Conservation (phyloP, 495 filamentous ascomycete genomes). For the Neurospora sublineolata region DNA sequence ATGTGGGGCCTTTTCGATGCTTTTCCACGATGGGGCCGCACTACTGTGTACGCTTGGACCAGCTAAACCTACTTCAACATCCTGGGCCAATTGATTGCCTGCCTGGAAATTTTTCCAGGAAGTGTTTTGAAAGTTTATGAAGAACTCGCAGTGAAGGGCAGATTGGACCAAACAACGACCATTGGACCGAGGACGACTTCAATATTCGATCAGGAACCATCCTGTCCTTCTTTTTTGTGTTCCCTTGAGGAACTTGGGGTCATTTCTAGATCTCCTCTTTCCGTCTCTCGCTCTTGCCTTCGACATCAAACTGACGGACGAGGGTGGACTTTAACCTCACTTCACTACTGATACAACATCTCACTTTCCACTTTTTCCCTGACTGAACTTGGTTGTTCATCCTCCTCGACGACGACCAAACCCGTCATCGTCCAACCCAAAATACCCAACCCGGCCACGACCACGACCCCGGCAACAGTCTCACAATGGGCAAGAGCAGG, state of each 20-base stretch:
- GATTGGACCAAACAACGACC: not conserved
- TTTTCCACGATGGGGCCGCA: not conserved
- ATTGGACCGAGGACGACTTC: not conserved
- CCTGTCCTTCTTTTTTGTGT: not conserved
- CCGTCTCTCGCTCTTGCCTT: not conserved
- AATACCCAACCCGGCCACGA: not conserved
- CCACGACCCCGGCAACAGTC: not conserved
- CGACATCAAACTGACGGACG: not conserved
- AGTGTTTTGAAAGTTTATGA: not conserved
- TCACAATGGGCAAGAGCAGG: slow-evolving; percentile 60
- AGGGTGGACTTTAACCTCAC: not conserved
- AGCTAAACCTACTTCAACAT: not conserved
- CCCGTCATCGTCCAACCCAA: not conserved
- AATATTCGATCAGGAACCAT: not conserved
- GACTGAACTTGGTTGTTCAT: not conserved
- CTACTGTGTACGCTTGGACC: not conserved
- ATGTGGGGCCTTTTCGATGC: not conserved
- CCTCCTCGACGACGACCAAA: not conserved
- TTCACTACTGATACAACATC: not conserved
- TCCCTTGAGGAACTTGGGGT: not conserved
- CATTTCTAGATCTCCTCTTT: not conserved
- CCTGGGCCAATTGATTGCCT: not conserved
- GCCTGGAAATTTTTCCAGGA: slow-evolving; percentile 13
- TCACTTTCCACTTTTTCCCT: not conserved
- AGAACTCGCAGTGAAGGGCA: not conserved